Conservation (phyloP, 805 yeast genomes). For the Saturnispora kantuleensis region DNA sequence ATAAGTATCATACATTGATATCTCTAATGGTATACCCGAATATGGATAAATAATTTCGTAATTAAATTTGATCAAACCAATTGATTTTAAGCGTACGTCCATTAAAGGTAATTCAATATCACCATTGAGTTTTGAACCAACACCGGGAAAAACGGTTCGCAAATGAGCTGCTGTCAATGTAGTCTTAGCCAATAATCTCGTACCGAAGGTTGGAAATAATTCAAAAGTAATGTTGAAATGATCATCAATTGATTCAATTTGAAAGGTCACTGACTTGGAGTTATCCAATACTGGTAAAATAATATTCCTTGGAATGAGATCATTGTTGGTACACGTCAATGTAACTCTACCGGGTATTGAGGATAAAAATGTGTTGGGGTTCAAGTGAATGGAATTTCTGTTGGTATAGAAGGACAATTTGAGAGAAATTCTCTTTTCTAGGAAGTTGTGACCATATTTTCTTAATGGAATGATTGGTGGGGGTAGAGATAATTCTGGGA, state of each 20-base stretch:
- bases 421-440: slow-evolving; percentile 80
- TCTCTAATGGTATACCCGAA: slow-evolving; percentile 71
- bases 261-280: slow-evolving; percentile 63
- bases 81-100: slow-evolving; percentile 69
- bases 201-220: slow-evolving; percentile 89
- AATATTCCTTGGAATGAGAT: slow-evolving; percentile 80
- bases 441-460: slow-evolving; percentile 90
- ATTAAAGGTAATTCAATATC: slow-evolving; percentile 57
- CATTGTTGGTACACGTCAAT: slow-evolving; percentile 63
- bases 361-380: slow-evolving; percentile 33
- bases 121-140: slow-evolving; percentile 30
- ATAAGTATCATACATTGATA: slow-evolving; percentile 88
- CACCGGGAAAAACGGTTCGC: slow-evolving; percentile 27
- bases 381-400: slow-evolving; percentile 34
- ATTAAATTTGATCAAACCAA: slow-evolving; percentile 70
- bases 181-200: slow-evolving; percentile 82
- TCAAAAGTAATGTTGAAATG: slow-evolving; percentile 72
- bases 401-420: slow-evolving; percentile 59
- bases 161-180: slow-evolving; percentile 59
- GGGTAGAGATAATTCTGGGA: slow-evolving; percentile 86
- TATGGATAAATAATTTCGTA: slow-evolving; percentile 87
- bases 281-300: slow-evolving; percentile 66
- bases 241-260: slow-evolving; percentile 67
- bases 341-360: slow-evolving; percentile 76
- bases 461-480: slow-evolving; percentile 94